These are phyloP conservation scores for Wakefieldia striispora DNA, from an alignment of 768 basidiomycete species.

Conservation along the genomic window DNA sequence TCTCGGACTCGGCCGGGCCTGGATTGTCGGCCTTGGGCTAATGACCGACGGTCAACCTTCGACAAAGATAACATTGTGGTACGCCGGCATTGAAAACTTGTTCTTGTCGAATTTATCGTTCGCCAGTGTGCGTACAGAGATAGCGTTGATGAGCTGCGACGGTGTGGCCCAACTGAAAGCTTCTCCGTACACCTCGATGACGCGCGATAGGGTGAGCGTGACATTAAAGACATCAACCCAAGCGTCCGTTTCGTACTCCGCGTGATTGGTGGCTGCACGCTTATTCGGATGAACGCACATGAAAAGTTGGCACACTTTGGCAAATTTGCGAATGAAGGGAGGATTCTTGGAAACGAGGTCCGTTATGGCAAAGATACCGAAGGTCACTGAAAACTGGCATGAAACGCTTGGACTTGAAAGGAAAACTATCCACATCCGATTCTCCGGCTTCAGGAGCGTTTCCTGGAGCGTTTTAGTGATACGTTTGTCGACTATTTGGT, in stretches of 20 bases:
- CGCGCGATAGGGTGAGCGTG: conserved; percentile 82
- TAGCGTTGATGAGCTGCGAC: conserved; percentile 62
- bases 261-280: conserved; percentile 75
- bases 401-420: conserved; percentile 96
- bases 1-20: too few relatives aligned
- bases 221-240: conserved; percentile 98
- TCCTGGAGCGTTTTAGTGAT: conserved; percentile 41
- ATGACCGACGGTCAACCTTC: too few relatives aligned
- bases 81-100: conserved; percentile 60
- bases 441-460: conserved; percentile 23
- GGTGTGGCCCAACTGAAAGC: conserved; percentile 62
- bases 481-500: conserved; percentile 75
- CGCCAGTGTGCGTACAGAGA: conserved; percentile 66
- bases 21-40: too few relatives aligned
- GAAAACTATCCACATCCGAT: conserved; percentile 79
- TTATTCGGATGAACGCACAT: conserved; percentile 92
- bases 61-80: conserved; percentile 68
- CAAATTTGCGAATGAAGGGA: conserved; percentile 67
- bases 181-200: conserved; percentile 88
- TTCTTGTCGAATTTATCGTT: conserved; percentile 65
- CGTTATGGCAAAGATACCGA: conserved; percentile 78
- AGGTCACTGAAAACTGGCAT: conserved; percentile 94
- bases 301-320: conserved; percentile 82
- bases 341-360: conserved; percentile 71
- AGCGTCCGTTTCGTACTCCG: conserved; percentile 95